Evolutionary conservation across 2,329 filamentous ascomycete genomes (phyloP), one percentile per base, ranked within the genome.

Genomic region (Hirsutella thompsonii): DNA sequence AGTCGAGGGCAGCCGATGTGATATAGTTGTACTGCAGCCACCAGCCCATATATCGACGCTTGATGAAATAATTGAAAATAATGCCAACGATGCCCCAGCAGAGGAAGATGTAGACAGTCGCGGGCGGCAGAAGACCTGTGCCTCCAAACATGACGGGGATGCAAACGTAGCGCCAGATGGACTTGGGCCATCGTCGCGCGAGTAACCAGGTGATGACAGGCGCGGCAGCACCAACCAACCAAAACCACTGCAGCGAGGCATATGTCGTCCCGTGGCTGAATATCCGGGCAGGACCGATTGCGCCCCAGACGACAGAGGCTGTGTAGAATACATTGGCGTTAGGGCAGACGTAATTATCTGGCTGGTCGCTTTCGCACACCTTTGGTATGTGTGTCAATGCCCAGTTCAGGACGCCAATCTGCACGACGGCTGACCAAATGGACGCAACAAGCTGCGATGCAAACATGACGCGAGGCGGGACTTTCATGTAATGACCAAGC

Each of bases 11-110:
- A 0, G 81, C 81, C 18, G 80, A 83, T 0, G 79, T 76, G 52
- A 85, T 70, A 56, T 86, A 87, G 63, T 87, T 86, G 63, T 84
- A 87, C 57, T 80, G 76, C 57, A 81, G 65, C 82, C 82, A 87
- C 82, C 81, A 86, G 28, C 78, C 81, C 4, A 69, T 73, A 60
- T 72, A 81, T 46, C 73, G 69, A 43, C 77, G 69, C 54, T 74
- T 74, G 54, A 86, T 72, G 49, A 68, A 76, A 51, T 72, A 80
- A 59, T 85, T 83, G 64, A 86, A 86, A 29, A 79, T 47, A 37
- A 73, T 69, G 8, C 82, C 82, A 6, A 82, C 74, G 20, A 76
- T 55, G 4, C 75, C 80, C 82, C 82, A 86, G 52, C 74, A 74
- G 36, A 83, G 72, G 53, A 84, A 87, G 47, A 76, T 84, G 47